phyloP scores from a whole-genome alignment of 2,329 filamentous ascomycete species.

The Colletotrichum tabaci region DNA sequence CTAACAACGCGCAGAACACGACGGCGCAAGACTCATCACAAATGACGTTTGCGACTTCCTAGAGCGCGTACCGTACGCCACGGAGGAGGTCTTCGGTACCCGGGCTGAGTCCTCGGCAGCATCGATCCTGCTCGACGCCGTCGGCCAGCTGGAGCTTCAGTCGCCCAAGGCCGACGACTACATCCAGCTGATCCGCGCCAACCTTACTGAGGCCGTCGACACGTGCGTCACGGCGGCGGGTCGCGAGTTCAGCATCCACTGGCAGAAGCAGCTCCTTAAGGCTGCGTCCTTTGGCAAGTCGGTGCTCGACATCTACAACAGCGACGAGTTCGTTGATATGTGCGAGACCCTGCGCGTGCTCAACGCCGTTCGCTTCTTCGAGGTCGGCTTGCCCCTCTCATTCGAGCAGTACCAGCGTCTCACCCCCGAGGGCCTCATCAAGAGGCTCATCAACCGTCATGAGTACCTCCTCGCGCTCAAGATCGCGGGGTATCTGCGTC shows the following conservation, averaged over 20 bases:
- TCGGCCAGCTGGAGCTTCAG: constrained; percentile 90
- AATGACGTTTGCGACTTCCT: constrained; percentile 97
- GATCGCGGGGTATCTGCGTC: constrained; percentile 87
- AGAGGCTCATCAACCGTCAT: constrained; percentile 87
- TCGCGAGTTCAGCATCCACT: constrained; percentile 89
- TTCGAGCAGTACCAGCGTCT: constrained; percentile 95
- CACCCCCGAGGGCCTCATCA: constrained; percentile 89
- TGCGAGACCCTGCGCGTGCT: constrained; percentile 93
- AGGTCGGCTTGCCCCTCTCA: constrained; percentile 89
- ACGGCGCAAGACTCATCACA: constrained; percentile 91
- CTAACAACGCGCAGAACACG: constrained; percentile 67
- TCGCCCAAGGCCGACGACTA: constrained; percentile 98
- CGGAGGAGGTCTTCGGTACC: constrained; percentile 89
- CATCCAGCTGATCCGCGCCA: constrained; percentile 91
- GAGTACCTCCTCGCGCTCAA: constrained; percentile 93
- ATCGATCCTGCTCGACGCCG: constrained; percentile 93
- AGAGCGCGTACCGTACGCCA: constrained; percentile 91
- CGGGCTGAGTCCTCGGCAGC: constrained; percentile 91
- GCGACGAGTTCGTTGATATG: constrained; percentile 99
- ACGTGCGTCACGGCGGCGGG: constrained; percentile 94
- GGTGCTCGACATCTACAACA: constrained; percentile 96
- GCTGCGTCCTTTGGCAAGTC: constrained; percentile 98
- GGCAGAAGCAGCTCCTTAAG: constrained; percentile 97
- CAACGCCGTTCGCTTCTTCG: constrained; percentile 92
- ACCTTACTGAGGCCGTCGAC: constrained; percentile 92